Evolutionary conservation across 129 eudicot species (phyloP).

Genomic region (Lactuca sativa): DNA sequence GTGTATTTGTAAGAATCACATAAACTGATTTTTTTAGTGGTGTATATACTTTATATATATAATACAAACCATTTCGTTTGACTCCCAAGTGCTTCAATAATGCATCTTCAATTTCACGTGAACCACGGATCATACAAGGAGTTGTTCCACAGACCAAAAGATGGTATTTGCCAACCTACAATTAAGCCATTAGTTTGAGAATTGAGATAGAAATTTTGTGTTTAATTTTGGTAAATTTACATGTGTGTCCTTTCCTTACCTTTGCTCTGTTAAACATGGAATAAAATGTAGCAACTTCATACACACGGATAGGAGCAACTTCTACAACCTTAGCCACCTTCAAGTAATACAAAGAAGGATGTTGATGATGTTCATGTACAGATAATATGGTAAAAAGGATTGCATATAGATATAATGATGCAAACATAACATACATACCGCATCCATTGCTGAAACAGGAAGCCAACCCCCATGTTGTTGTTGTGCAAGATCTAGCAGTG

Average conservation of each 20-base stretch:
- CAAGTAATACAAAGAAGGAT: not conserved
- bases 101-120: slow-evolving; percentile 89
- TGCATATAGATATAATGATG: not conserved
- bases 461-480: slow-evolving; percentile 99
- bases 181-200: not conserved
- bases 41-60: not conserved
- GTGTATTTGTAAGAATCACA: not conserved
- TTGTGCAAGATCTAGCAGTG: slow-evolving; percentile 96
- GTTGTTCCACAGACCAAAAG: slow-evolving; percentile 99
- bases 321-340: slow-evolving; percentile 93
- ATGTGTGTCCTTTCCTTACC: slow-evolving; percentile 41
- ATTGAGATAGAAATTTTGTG: slow-evolving; percentile 5
- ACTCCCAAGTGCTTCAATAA: slow-evolving; percentile 93
- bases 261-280: slow-evolving; percentile 95
- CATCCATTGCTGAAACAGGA: slow-evolving; percentile 99
- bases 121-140: slow-evolving; percentile 99
- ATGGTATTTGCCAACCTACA: slow-evolving; percentile 96
- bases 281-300: slow-evolving; percentile 97
- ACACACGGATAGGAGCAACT: slow-evolving; percentile 99
- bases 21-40: not conserved
- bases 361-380: too few relatives aligned
- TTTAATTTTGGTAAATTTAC: not conserved
- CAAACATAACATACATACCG: slow-evolving; percentile 50
- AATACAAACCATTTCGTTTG: slow-evolving; percentile 76
- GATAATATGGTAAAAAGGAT: not conserved